phyloP scores from a whole-genome alignment of 352 stramenopile species.

The Phytophthora megakarya region DNA sequence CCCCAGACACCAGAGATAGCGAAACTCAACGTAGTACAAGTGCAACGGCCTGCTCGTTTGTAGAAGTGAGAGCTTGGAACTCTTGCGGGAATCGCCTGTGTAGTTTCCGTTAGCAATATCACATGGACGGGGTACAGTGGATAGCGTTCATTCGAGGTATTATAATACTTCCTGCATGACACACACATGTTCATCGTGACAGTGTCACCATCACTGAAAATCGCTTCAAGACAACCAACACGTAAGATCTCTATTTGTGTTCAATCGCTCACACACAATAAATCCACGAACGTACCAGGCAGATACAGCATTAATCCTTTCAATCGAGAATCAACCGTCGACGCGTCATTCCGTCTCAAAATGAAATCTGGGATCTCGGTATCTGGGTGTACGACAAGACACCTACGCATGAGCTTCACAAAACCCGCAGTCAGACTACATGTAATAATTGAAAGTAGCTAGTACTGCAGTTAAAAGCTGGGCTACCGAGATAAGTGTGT shows the following conservation, averaged over 20 bases:
- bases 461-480: too few relatives aligned
- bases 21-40: conserved; percentile 8
- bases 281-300: neutral
- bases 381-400: neutral
- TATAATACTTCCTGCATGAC: neutral
- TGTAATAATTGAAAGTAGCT: neutral
- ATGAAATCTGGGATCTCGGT: neutral
- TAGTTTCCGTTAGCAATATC: conserved; percentile 21
- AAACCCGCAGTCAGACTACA: neutral
- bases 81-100: neutral
- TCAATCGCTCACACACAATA: too few relatives aligned
- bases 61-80: neutral
- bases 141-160: neutral
- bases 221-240: too few relatives aligned
- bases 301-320: neutral
- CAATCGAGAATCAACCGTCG: neutral
- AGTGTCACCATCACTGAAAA: neutral
- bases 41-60: conserved; percentile 13
- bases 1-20: conserved; percentile 2
- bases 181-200: neutral
- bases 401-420: neutral
- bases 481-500: too few relatives aligned
- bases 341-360: neutral
- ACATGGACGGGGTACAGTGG: neutral
- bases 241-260: too few relatives aligned